A percentile compares a stretch with the other conserved stretches of the same genome.
Conservation (phyloP, 2,329 filamentous ascomycete genomes). For the Ilyonectria sp. region DNA sequence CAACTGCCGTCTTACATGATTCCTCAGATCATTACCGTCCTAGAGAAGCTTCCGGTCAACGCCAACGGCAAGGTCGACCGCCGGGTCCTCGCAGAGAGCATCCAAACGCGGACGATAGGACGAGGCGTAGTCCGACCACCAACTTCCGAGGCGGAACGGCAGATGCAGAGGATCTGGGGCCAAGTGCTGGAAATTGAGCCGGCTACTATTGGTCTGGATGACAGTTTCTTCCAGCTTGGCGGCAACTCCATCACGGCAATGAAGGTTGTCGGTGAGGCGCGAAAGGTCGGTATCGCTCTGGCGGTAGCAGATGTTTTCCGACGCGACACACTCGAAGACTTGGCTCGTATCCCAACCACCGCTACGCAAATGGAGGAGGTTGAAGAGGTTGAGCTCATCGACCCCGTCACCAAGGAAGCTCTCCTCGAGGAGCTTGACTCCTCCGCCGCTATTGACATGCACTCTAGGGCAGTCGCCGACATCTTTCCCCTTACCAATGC, state of each 20-base stretch:
- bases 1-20: conserved; percentile 48
- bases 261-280: not conserved
- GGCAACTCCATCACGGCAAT: conserved; percentile 7
- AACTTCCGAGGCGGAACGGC: conserved; percentile 28
- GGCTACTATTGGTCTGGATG: conserved; percentile 55
- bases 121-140: conserved; percentile 11
- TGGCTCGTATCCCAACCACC: conserved; percentile 7
- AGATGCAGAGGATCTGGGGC: conserved; percentile 55
- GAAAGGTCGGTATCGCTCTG: conserved; percentile 18
- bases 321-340: conserved; percentile 19
- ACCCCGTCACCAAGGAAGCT: conserved; percentile 17
- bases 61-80: conserved; percentile 47
- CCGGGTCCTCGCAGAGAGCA: conserved; percentile 26
- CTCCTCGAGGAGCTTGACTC: conserved; percentile 25
- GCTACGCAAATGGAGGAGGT: not conserved
- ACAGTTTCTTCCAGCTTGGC: conserved; percentile 61
- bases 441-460: not conserved
- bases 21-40: conserved; percentile 37
- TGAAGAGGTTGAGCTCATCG: conserved; percentile 21
- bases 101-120: conserved; percentile 35
- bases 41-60: conserved; percentile 48
- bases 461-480: conserved; percentile 29
- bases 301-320: conserved; percentile 30
- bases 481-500: conserved; percentile 38
- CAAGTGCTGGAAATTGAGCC: conserved; percentile 52